Base-by-base conservation (phyloP, 805 yeast species). In the Zygosaccharomyces bailii region DNA sequence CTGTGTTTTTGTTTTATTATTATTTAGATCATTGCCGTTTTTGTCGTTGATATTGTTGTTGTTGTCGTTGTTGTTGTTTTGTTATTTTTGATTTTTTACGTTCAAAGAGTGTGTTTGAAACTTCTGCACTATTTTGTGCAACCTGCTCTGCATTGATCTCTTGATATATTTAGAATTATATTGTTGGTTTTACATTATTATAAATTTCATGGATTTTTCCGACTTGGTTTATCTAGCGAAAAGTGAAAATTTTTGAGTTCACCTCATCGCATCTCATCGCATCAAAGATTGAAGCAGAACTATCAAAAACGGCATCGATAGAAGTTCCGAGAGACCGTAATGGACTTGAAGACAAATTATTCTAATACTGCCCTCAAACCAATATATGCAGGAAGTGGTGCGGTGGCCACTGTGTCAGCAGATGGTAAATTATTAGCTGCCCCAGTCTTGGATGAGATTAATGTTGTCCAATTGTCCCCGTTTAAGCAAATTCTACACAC, bases 361-460 rank as follows among this genome's bases (percentile, higher is more conserved):
- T 48, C 59, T 1, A 63, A 64, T 42, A 54, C 60, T n/a, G 61
- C 66, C 29, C 72, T 91, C 32, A 81, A 79, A 42, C 98, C 99
- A 11, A 82, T 90, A 55, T 93, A 87, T 61, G 78, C 69, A 2
- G 66, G 86, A 11, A 96, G 97, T 20, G 87, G 93, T 4, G 78
- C 93, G 2, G 71, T 82, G 21, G 93, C 88, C 2, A 71, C 87
- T 0, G 60, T 87, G 8, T 78, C 89, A 2, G 67, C 65, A 10
- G 83, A 80, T 53, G 87, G 83, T 5, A 55, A 70, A 3, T 55
- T 84, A 1, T 62, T 90, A 44, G 96, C 95, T 6, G 84, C 96
- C 1, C 84, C 96, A 1, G 75, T 84, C 14, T 71, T 83, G 24
- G 96, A 87, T 57, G 87, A 84, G 53, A 76, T 88, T 2, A 76